Evolutionary conservation across 2,329 filamentous ascomycete genomes (phyloP).

Genomic region (Paraphaeosphaeria minitans): DNA sequence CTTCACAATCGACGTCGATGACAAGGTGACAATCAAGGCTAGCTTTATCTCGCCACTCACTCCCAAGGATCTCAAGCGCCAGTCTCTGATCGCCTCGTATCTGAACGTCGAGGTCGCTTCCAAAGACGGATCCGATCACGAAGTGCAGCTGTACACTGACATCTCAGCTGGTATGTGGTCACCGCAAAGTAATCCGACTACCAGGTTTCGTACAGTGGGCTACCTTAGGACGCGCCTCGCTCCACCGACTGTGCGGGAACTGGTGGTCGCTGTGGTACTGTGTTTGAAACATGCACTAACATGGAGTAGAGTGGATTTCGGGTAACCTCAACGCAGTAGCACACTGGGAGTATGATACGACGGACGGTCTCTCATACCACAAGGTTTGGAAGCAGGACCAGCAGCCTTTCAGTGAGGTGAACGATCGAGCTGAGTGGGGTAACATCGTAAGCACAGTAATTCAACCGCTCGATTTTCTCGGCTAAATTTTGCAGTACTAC

Average conservation of each 20-base stretch:
- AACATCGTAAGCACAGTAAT: constrained; percentile 43
- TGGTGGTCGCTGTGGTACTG: neutral
- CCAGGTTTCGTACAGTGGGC: constrained; percentile 1
- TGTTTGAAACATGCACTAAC: neutral
- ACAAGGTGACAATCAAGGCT: constrained; percentile 66
- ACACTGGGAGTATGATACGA: constrained; percentile 64
- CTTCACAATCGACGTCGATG: constrained; percentile 69
- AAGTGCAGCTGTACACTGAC: constrained; percentile 74
- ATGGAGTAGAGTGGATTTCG: constrained; percentile 70
- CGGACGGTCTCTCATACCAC: constrained; percentile 62
- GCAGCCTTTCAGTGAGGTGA: constrained; percentile 53
- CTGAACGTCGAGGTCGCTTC: constrained; percentile 67
- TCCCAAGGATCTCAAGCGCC: constrained; percentile 67
- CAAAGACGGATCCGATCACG: constrained; percentile 65
- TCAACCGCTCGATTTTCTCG: neutral
- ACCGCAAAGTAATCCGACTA: neutral
- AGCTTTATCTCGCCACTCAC: constrained; percentile 75
- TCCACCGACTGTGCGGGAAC: constrained; percentile 2
- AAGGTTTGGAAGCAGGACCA: constrained; percentile 57
- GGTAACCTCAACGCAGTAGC: constrained; percentile 63
- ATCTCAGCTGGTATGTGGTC: constrained; percentile 66
- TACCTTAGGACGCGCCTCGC: neutral
- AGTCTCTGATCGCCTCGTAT: constrained; percentile 74
- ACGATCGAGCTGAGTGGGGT: constrained; percentile 59
- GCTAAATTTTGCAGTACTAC: constrained; percentile 49